A percentile compares a stretch with the other conserved stretches of the same genome.
Conservation (phyloP, 345 rosid genomes). For the Chamaenerion angustifolium region DNA sequence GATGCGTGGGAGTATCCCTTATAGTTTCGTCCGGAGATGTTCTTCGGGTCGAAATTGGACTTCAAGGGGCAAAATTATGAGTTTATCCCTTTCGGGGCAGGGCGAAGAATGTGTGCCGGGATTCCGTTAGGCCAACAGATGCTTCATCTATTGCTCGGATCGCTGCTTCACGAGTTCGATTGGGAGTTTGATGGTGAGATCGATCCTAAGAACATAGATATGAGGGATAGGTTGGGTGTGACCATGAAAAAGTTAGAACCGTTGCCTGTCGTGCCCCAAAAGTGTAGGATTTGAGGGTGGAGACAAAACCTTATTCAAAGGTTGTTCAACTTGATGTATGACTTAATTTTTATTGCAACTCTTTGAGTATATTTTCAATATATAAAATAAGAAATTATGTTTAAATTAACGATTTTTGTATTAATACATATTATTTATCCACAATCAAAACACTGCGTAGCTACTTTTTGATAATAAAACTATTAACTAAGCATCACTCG, state of each 20-base stretch:
- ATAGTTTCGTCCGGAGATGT: slow-evolving; percentile 27
- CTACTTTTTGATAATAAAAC: too few species aligned
- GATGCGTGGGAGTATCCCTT: slow-evolving; percentile 29
- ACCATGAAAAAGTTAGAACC: slow-evolving; percentile 21
- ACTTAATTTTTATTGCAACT: too few species aligned
- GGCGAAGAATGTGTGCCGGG: slow-evolving; percentile 37
- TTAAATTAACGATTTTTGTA: too few species aligned
- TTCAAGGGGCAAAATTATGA: slow-evolving; percentile 28
- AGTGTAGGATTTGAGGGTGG: neutral
- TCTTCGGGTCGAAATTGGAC: slow-evolving; percentile 23
- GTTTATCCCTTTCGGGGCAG: slow-evolving; percentile 36
- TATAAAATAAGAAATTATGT: too few species aligned
- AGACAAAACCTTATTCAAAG: too few species aligned
- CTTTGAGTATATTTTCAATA: too few species aligned
- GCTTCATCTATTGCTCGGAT: slow-evolving; percentile 16
- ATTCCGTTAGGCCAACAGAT: slow-evolving; percentile 21
- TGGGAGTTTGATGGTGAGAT: slow-evolving; percentile 20
- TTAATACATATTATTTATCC: too few species aligned
- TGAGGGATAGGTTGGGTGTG: slow-evolving; percentile 22
- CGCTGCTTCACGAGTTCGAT: slow-evolving; percentile 29
- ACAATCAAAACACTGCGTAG: too few species aligned
- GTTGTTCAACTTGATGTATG: too few species aligned
- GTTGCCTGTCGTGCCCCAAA: slow-evolving; percentile 20
- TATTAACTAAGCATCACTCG: too few species aligned
- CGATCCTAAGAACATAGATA: slow-evolving; percentile 17